Conservation (phyloP, 345 rosid species). For the Rhizophora apiculata region DNA sequence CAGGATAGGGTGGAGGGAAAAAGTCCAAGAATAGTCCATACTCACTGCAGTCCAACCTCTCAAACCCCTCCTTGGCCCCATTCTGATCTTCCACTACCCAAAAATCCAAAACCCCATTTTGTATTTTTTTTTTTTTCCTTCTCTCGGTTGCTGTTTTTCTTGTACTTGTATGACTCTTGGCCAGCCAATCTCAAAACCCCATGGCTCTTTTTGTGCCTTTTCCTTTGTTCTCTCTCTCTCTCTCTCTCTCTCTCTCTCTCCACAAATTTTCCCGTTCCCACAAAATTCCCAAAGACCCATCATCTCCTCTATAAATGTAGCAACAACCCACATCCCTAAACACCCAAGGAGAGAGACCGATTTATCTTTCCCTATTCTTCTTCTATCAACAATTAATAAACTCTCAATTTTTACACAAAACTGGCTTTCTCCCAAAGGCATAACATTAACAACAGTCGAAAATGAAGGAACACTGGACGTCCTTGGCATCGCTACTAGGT, state of each 20-base stretch:
- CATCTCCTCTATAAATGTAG: constrained; percentile 18
- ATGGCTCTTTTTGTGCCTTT: constrained; percentile 6
- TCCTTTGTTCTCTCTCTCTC: constrained; percentile 14
- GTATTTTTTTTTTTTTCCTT: constrained; percentile 11
- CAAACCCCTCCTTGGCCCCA: constrained; percentile 25
- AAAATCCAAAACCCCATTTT: constrained; percentile 24
- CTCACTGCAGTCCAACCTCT: background rate
- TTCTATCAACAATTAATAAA: background rate
- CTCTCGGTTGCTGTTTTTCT: constrained; percentile 22
- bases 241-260: constrained; percentile 8
- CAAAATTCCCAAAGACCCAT: constrained; percentile 11
- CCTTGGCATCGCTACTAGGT: constrained; percentile 72
- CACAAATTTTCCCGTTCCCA: constrained; percentile 4
- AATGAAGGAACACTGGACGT: constrained; percentile 84
- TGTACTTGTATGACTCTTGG: constrained; percentile 13
- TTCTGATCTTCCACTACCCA: constrained; percentile 25
- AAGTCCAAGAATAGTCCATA: too few species aligned
- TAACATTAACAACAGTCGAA: background rate
- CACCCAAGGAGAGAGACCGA: background rate
- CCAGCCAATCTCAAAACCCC: constrained; percentile 15
- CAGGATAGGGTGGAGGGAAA: too few species aligned
- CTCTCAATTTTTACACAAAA: background rate
- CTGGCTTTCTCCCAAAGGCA: background rate
- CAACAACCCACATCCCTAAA: background rate
- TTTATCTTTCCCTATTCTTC: constrained; percentile 12